A percentile compares a stretch with the other conserved stretches of the same genome.
Evolutionary conservation across 129 eudicot genomes (phyloP).

Genomic region (Smallanthus sonchifolius): DNA sequence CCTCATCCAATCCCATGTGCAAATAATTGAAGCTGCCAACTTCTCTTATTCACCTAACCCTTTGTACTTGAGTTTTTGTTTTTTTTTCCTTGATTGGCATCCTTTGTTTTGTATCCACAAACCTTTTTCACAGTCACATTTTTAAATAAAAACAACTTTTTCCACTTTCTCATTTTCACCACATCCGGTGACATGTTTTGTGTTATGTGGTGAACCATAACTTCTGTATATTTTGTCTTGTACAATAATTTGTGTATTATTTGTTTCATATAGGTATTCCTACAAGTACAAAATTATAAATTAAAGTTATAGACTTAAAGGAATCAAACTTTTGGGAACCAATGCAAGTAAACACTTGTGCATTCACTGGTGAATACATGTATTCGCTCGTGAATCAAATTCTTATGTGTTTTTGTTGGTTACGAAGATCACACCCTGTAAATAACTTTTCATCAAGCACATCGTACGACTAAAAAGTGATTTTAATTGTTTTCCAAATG

Average conservation of each 20-base stretch:
- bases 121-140: conserved; percentile 23
- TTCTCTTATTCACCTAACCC: conserved; percentile 34
- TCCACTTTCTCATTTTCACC: neutral
- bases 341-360: too few relatives aligned
- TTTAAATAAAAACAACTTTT: conserved; percentile 1
- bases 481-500: too few relatives aligned
- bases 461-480: too few relatives aligned
- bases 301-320: neutral
- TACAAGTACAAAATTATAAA: too few relatives aligned
- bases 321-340: too few relatives aligned
- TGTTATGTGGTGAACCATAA: neutral
- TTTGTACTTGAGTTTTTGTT: conserved; percentile 32
- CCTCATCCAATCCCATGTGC: conserved; percentile 38
- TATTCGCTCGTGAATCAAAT: too few relatives aligned
- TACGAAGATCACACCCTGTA: too few relatives aligned
- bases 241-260: neutral
- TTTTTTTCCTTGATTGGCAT: conserved; percentile 36
- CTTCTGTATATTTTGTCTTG: neutral
- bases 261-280: neutral
- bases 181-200: neutral
- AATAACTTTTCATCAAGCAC: too few relatives aligned
- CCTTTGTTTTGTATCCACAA: conserved; percentile 20
- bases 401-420: too few relatives aligned
- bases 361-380: too few relatives aligned
- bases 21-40: conserved; percentile 42